Evolutionary conservation across 2,329 filamentous ascomycete species (phyloP).

Genomic region (Fusarium solani-melongenae): DNA sequence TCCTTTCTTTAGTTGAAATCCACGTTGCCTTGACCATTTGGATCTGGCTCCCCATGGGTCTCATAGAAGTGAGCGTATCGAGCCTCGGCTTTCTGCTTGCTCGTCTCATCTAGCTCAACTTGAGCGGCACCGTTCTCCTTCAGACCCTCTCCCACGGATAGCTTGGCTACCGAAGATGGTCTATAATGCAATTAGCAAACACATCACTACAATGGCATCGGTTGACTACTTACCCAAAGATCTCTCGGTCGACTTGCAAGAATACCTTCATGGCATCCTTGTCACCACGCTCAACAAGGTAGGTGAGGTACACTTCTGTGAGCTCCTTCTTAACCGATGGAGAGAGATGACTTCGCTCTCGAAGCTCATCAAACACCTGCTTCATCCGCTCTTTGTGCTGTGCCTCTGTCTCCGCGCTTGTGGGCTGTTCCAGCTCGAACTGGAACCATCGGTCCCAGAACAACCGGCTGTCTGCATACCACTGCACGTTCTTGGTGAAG

Average conservation of each 20-base stretch:
- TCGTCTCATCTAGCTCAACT: conserved; percentile 63
- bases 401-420: conserved; percentile 70
- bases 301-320: conserved; percentile 81
- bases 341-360: conserved; percentile 77
- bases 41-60: conserved; percentile 58
- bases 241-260: conserved; percentile 82
- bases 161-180: conserved; percentile 58
- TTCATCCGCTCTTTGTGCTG: conserved; percentile 80
- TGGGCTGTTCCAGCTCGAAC: conserved; percentile 89
- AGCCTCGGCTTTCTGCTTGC: conserved; percentile 62
- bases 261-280: conserved; percentile 90
- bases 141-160: conserved; percentile 48
- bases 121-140: conserved; percentile 60
- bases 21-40: conserved; percentile 61
- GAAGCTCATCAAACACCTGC: conserved; percentile 80
- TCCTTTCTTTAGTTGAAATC: conserved; percentile 58
- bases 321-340: conserved; percentile 77
- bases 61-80: conserved; percentile 65
- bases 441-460: conserved; percentile 93
- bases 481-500: conserved; percentile 84
- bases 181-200: conserved; percentile 46
- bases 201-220: neutral
- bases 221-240: conserved; percentile 76
- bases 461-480: conserved; percentile 83
- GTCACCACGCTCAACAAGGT: conserved; percentile 83